These are phyloP conservation scores for Trichoderma harzianum DNA, from an alignment of 2,329 filamentous ascomycete genomes.

Conservation along the genomic window DNA sequence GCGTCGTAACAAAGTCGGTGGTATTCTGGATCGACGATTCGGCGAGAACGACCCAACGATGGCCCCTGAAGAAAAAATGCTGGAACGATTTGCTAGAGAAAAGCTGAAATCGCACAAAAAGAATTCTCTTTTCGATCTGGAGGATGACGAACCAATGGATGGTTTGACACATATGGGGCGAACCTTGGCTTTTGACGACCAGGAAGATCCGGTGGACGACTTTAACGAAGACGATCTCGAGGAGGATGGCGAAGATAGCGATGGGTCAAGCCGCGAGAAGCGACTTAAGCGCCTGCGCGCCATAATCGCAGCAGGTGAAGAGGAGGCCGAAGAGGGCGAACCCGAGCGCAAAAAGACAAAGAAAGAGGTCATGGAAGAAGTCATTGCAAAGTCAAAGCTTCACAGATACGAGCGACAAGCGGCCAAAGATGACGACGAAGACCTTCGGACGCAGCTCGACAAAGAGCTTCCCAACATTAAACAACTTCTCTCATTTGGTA, in stretches of 20 bases:
- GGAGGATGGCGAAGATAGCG: constrained; percentile 56
- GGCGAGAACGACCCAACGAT: constrained; percentile 94
- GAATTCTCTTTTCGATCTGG: constrained; percentile 81
- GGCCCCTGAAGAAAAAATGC: constrained; percentile 88
- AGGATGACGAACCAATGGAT: constrained; percentile 62
- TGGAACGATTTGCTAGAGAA: constrained; percentile 85
- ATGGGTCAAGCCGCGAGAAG: constrained; percentile 52
- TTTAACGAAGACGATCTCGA: constrained; percentile 75
- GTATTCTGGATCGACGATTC: constrained; percentile 88
- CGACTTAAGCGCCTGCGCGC: constrained; percentile 55
- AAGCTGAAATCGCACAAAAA: constrained; percentile 77
- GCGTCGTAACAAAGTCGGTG: constrained; percentile 83
- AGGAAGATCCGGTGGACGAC: constrained; percentile 58
- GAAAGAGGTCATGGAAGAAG: constrained; percentile 95
- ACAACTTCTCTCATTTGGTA: constrained; percentile 58
- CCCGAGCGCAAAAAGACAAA: constrained; percentile 91
- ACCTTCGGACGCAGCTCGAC: constrained; percentile 78
- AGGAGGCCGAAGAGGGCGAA: constrained; percentile 50
- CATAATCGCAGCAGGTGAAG: constrained; percentile 42
- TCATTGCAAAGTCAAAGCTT: constrained; percentile 94
- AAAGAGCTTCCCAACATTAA: constrained; percentile 77
- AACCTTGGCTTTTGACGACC: constrained; percentile 61
- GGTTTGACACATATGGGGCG: constrained; percentile 81
- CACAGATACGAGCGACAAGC: constrained; percentile 94
- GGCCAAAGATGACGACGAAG: constrained; percentile 88